A percentile compares a stretch with the other conserved stretches of the same genome.
Conservation (phyloP, 352 stramenopile genomes). For the Globisporangium camurandrum region DNA sequence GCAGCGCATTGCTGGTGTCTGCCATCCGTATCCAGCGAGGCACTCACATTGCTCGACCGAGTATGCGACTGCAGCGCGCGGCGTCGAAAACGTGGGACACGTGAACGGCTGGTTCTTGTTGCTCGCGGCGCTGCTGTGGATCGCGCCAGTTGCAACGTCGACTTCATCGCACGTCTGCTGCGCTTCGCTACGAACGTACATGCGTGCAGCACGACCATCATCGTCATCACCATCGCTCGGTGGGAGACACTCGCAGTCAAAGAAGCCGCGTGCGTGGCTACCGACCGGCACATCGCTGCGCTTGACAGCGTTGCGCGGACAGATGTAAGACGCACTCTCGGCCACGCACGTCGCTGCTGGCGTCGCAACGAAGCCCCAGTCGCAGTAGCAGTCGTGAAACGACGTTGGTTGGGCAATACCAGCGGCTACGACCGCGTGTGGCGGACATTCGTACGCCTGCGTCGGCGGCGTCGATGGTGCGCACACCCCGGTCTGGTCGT, state of each 20-base stretch:
- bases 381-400: conserved; percentile 68
- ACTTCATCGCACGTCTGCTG: conserved; percentile 38
- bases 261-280: conserved; percentile 48
- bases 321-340: conserved; percentile 51
- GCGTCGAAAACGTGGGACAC: conserved; percentile 53
- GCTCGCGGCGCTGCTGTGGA: not conserved
- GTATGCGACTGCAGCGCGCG: conserved; percentile 43
- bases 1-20: conserved; percentile 60
- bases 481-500: conserved; percentile 69
- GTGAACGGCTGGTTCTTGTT: conserved; percentile 16
- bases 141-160: conserved; percentile 16
- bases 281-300: conserved; percentile 25
- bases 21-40: conserved; percentile 66
- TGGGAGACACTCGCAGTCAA: conserved; percentile 63
- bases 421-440: conserved; percentile 23
- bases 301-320: conserved; percentile 48
- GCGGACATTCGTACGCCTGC: conserved; percentile 38
- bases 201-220: too few species aligned
- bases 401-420: conserved; percentile 28
- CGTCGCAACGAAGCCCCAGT: conserved; percentile 62
- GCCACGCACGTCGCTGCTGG: conserved; percentile 29
- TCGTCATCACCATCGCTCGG: too few species aligned
- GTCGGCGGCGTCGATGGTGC: conserved; percentile 10
- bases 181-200: conserved; percentile 50
- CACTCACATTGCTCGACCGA: conserved; percentile 74